Base-by-base conservation (phyloP, 2,329 filamentous ascomycete species). In the Aureobasidium sp. region DNA sequence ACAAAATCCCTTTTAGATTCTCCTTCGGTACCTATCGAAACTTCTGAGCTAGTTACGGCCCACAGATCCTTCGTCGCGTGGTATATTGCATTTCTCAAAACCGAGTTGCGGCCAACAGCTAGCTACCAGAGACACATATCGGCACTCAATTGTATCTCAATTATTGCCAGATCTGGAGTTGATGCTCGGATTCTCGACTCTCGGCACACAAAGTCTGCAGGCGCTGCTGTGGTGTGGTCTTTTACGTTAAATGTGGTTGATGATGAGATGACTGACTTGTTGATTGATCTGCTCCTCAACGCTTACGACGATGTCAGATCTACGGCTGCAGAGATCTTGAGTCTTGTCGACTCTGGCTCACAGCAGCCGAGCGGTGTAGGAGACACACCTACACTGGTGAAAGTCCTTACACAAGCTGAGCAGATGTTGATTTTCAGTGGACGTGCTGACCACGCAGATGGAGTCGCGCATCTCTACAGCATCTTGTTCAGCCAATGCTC, bases 111-210 rank as follows among this genome's bases (percentile, higher is more conserved):
- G 2, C 87, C 91, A 2, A 92, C 88, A 0, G 86, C 90, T 17
- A 94, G 92, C 12, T 99, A 97, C 70, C 92, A 96, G 71, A 84
- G 91, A 7, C 93, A 96, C 67, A 89, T 92, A 51, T 89, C 89
- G 2, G 86, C 90, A 2, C 74, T 97, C 5, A 91, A 87, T 69
- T 85, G 88, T 0, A 75, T 93, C 32, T 78, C 78, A 0, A 80
- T 87, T 58, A 77, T 93, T n/a, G 74, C 91, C 6, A 83, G 83
- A 63, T 84, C 88, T 46, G 88, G 88, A 32, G 77, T 88, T n/a
- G 87, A 88, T 64, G 69, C 78, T 9, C 70, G 72, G 6, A 72
- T 82, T 20, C 70, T 74, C 3, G 62, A 68, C 8, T 63, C 70
- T 1, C 66, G 70, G 26, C 72, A 78, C 15, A 77, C 76, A 0